phyloP scores from a whole-genome alignment of 2,329 filamentous ascomycete genomes.

The Aspergillus udagawae region DNA sequence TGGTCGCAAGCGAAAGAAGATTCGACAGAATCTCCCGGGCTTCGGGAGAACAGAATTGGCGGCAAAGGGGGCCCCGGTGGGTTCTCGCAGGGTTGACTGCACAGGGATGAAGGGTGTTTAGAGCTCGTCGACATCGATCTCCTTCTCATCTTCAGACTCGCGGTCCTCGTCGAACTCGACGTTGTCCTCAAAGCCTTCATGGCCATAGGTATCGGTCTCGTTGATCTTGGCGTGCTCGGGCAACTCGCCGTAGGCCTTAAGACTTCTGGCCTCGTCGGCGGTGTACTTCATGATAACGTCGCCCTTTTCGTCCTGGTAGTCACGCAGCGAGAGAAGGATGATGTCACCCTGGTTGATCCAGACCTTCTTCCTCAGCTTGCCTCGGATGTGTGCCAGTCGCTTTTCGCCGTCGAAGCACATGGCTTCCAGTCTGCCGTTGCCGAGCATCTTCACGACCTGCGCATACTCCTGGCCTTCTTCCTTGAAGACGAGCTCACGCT shows the following conservation, averaged over 20 bases:
- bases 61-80: constrained; percentile 16
- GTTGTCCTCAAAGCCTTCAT: constrained; percentile 91
- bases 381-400: constrained; percentile 79
- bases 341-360: constrained; percentile 99
- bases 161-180: constrained; percentile 98
- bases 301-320: constrained; percentile 92
- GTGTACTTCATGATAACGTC: constrained; percentile 94
- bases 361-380: constrained; percentile 99
- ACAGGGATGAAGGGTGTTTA: constrained; percentile 47
- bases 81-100: constrained; percentile 30
- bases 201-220: constrained; percentile 88
- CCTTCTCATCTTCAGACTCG: constrained; percentile 65
- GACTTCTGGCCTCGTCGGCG: constrained; percentile 87
- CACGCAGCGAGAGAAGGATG: constrained; percentile 79
- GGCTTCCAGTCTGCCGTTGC: constrained; percentile 89
- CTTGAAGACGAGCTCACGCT: constrained; percentile 98
- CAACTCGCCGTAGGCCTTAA: constrained; percentile 96
- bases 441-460: constrained; percentile 91
- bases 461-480: constrained; percentile 94
- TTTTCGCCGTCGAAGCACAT: constrained; percentile 93
- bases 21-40: neutral
- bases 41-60: constrained; percentile 8
- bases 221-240: constrained; percentile 99
- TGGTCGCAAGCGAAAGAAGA: constrained; percentile 14
- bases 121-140: constrained; percentile 94